Conservation (phyloP, 148 eudicot species). For the Cornus controversa region DNA sequence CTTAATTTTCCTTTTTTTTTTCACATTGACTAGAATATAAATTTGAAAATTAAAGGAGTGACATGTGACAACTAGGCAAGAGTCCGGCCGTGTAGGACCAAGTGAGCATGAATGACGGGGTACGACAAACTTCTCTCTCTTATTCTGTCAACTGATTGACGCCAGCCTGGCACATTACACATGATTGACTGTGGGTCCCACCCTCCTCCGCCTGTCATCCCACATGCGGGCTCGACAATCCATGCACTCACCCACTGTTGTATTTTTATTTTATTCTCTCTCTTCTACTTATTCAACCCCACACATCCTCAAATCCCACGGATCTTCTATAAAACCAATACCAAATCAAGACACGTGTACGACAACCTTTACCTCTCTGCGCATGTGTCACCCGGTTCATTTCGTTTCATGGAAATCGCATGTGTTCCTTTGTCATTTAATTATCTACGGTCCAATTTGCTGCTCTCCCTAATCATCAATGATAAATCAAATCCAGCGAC, state of each 20-base stretch:
- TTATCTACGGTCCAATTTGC: neutral
- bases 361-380: neutral
- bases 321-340: neutral
- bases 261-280: neutral
- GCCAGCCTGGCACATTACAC: constrained; percentile 18
- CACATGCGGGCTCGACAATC: constrained; percentile 4
- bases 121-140: constrained; percentile 3
- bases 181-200: constrained; percentile 17
- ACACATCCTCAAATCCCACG: neutral
- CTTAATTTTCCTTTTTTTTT: neutral
- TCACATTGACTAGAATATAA: neutral
- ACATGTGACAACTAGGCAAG: neutral
- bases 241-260: neutral
- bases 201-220: constrained; percentile 8
- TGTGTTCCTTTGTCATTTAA: neutral
- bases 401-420: neutral
- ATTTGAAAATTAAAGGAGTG: neutral
- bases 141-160: constrained; percentile 17
- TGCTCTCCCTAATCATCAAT: neutral
- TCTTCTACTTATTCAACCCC: neutral
- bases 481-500: neutral
- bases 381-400: neutral
- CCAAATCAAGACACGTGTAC: neutral
- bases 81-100: constrained; percentile 1
- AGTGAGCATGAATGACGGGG: neutral